phyloP scores from a whole-genome alignment of 2,329 filamentous ascomycete species.

The Lachnellula hyalina region DNA sequence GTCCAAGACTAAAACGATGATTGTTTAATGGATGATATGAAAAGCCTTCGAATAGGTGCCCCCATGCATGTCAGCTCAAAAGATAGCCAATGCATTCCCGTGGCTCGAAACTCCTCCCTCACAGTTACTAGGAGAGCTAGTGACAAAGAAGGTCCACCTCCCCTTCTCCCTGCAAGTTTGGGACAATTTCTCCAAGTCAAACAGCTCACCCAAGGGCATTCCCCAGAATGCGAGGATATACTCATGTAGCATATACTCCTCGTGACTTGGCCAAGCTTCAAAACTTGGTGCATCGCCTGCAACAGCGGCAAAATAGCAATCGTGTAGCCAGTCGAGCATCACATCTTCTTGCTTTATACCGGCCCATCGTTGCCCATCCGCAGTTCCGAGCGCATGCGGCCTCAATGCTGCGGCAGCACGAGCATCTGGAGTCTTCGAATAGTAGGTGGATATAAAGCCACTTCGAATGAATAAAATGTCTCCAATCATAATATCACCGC shows the following conservation, averaged over 20 bases:
- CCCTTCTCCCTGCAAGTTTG: conserved; percentile 26
- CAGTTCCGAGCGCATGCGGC: conserved; percentile 34
- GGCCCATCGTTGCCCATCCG: conserved; percentile 34
- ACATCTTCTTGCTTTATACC: conserved; percentile 44
- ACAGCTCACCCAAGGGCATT: conserved; percentile 31
- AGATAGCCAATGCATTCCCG: conserved; percentile 44
- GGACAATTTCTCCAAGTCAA: conserved; percentile 30
- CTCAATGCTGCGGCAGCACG: conserved; percentile 34
- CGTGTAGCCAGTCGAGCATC: conserved; percentile 39
- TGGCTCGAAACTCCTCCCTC: conserved; percentile 46
- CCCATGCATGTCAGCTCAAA: conserved; percentile 6
- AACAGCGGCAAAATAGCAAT: conserved; percentile 37
- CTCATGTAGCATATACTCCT: conserved; percentile 28
- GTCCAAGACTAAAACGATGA: too few species aligned
- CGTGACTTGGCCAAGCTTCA: conserved; percentile 32
- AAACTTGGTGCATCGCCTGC: conserved; percentile 41
- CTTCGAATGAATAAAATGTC: conserved; percentile 47
- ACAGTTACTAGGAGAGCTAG: conserved; percentile 33
- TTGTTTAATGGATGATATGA: too few species aligned
- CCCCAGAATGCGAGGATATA: conserved; percentile 31
- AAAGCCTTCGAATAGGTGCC: too few species aligned
- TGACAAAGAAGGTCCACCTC: conserved; percentile 32
- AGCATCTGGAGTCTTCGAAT: conserved; percentile 35
- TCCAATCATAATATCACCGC: conserved; percentile 45
- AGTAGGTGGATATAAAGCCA: conserved; percentile 39